Evolutionary conservation across 2,329 filamentous ascomycete genomes (phyloP).

Genomic region (Paraphaeosphaeria minitans): DNA sequence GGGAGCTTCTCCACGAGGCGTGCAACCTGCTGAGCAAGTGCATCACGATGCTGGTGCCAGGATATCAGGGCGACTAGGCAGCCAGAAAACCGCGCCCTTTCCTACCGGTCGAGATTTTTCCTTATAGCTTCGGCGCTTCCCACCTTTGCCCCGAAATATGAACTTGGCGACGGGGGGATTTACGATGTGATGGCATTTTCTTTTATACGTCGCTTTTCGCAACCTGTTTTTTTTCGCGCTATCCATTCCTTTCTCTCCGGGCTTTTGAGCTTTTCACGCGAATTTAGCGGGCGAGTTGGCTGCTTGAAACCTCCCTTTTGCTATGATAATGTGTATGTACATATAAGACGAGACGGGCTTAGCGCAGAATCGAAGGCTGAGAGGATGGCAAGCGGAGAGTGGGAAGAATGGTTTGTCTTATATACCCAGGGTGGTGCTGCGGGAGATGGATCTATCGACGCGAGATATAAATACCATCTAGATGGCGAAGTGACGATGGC

Average conservation of each 20-base stretch:
- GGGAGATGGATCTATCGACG: too few species aligned
- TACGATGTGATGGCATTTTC: not conserved
- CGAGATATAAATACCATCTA: too few species aligned
- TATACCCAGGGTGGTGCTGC: too few species aligned
- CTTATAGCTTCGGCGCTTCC: not conserved
- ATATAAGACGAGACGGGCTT: not conserved
- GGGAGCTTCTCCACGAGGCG: conserved; percentile 91
- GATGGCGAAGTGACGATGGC: too few species aligned
- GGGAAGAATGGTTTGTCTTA: too few species aligned
- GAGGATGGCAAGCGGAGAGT: too few species aligned
- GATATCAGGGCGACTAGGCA: not conserved
- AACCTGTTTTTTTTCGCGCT: not conserved
- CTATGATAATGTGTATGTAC: conserved; percentile 1
- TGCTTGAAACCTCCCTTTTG: not conserved
- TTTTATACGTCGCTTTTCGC: not conserved
- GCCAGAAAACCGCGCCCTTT: too few species aligned
- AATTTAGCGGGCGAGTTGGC: not conserved
- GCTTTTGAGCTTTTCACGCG: not conserved
- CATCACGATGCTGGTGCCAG: conserved; percentile 64
- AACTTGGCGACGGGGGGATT: not conserved
- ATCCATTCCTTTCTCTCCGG: not conserved
- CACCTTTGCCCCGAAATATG: not conserved
- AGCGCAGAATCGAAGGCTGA: too few species aligned
- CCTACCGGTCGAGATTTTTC: not conserved
- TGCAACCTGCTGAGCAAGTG: conserved; percentile 80